A percentile compares a stretch with the other conserved stretches of the same genome.
These are phyloP conservation scores for Pelomyxa schiedti DNA, from an alignment of 78 protist species.

Conservation along the genomic window DNA sequence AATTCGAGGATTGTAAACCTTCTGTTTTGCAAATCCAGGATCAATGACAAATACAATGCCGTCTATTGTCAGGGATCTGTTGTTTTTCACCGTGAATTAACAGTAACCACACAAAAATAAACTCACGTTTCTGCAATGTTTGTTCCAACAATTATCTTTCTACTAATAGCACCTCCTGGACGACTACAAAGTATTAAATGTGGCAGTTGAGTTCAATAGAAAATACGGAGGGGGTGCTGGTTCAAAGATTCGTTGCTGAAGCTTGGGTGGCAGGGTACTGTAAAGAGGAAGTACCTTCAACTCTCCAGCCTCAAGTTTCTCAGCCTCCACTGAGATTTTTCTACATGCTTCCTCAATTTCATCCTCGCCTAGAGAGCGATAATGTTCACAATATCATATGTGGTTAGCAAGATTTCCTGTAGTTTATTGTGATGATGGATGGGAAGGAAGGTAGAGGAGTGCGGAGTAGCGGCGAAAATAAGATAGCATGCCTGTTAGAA, in stretches of 20 bases:
- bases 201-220: no score
- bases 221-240: slow-evolving; percentile 28
- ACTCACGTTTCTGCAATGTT: slow-evolving; percentile 80
- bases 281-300: slow-evolving; percentile 77
- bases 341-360: slow-evolving; percentile 77
- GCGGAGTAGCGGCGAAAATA: slow-evolving; percentile 31
- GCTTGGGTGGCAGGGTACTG: slow-evolving; percentile 87
- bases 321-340: neutral
- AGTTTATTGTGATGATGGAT: neutral
- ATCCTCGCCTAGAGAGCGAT: no score
- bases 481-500: no score
- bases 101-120: neutral
- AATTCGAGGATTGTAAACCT: slow-evolving; percentile 94
- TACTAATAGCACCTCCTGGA: slow-evolving; percentile 48
- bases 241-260: slow-evolving; percentile 83
- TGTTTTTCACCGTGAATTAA: slow-evolving; percentile 16
- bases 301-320: slow-evolving; percentile 4
- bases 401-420: neutral
- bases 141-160: slow-evolving; percentile 93
- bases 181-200: slow-evolving; percentile 5
- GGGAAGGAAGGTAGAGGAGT: neutral
- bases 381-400: slow-evolving; percentile 1
- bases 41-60: slow-evolving; percentile 99
- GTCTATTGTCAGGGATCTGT: slow-evolving; percentile 99
- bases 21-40: slow-evolving; percentile 97